phyloP scores from a whole-genome alignment of 169 alveolate species.

The Cryptosporidium baileyi region DNA sequence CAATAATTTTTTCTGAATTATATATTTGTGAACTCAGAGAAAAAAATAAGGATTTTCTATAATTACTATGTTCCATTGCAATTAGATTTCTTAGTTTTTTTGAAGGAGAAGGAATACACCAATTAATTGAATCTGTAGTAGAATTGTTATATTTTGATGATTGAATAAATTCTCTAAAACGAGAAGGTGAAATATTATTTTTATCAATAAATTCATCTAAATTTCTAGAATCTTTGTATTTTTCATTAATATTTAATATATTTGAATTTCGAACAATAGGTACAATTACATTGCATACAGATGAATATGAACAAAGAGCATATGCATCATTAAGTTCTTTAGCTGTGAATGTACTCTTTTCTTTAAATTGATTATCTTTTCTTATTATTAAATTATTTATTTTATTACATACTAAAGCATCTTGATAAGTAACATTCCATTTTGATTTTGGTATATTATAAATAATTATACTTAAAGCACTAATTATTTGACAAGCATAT shows the following conservation, averaged over 20 bases:
- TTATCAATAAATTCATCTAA: background rate
- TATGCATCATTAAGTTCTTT: background rate
- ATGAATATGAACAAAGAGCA: constrained; percentile 18
- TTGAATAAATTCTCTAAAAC: background rate
- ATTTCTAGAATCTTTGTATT: background rate
- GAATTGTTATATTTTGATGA: background rate
- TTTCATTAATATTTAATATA: background rate
- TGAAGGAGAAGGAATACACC: constrained; percentile 57
- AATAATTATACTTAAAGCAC: constrained; percentile 45
- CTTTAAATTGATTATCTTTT: background rate
- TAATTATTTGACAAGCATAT: constrained; percentile 31
- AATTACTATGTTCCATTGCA: constrained; percentile 12
- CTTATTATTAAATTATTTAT: background rate
- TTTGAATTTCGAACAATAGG: constrained; percentile 6
- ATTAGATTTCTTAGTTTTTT: constrained; percentile 38
- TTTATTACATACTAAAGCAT: constrained; percentile 1
- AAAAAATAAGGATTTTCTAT: background rate
- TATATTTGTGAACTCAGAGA: background rate
- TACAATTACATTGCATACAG: constrained; percentile 18
- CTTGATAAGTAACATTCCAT: constrained; percentile 31
- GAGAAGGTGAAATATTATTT: background rate
- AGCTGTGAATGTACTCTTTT: background rate
- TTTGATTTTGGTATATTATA: constrained; percentile 3
- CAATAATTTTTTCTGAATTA: background rate
- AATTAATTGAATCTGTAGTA: background rate